Percentiles rank a stretch among this genome's conserved stretches.
Evolutionary conservation across 768 basidiomycete species (phyloP).

Genomic region (Phaeotremella skinneri): DNA sequence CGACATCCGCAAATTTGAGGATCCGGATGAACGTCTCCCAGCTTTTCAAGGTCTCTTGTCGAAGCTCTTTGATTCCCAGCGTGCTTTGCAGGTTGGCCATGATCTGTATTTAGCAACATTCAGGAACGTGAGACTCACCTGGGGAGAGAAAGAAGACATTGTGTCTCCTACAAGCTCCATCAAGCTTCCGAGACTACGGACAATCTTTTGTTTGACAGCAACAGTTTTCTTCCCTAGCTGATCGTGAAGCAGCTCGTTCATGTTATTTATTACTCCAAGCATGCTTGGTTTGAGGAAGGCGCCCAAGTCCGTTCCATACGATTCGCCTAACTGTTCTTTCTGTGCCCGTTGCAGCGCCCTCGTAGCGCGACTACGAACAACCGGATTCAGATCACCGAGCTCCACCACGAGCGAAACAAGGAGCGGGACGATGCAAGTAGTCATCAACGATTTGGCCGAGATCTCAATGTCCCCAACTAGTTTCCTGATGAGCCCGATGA

Average conservation of each 20-base stretch:
- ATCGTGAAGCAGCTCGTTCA: conserved; percentile 85
- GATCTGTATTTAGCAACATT: conserved; percentile 59
- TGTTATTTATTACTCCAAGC: conserved; percentile 76
- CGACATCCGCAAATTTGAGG: conserved; percentile 66
- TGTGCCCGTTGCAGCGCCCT: conserved; percentile 38
- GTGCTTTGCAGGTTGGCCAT: conserved; percentile 94
- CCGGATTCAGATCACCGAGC: conserved; percentile 67
- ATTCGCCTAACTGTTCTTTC: conserved; percentile 40
- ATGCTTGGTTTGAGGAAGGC: conserved; percentile 70
- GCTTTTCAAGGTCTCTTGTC: conserved; percentile 71
- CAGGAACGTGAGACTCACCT: conserved; percentile 58
- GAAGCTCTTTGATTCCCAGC: conserved; percentile 69
- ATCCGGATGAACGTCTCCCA: conserved; percentile 76
- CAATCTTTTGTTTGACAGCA: conserved; percentile 68
- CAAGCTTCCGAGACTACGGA: conserved; percentile 73
- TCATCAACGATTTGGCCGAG: conserved; percentile 53
- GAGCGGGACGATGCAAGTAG: conserved; percentile 66
- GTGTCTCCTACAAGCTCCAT: conserved; percentile 67
- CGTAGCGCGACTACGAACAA: conserved; percentile 57
- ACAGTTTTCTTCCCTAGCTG: conserved; percentile 71
- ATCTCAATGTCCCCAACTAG: conserved; percentile 20
- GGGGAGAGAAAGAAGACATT: conserved; percentile 76
- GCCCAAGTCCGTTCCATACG: conserved; percentile 51
- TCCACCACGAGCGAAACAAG: conserved; percentile 72
- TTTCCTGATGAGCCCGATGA: conserved; percentile 32